These are phyloP conservation scores for Pestalotiopsis sp. DNA, from an alignment of 2,329 filamentous ascomycete genomes.

Conservation along the genomic window DNA sequence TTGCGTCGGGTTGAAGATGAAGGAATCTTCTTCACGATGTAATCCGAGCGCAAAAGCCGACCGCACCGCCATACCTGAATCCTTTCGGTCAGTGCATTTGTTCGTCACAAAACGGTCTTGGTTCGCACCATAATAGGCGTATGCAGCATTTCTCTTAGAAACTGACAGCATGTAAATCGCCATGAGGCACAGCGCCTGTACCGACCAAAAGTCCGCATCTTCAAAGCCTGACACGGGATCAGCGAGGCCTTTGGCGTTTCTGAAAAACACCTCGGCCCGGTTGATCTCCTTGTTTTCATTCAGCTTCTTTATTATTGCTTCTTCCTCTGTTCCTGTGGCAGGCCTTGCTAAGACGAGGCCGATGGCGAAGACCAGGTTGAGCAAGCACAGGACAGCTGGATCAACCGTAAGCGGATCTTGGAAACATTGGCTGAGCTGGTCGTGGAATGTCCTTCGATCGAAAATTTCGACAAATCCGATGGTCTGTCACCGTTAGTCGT, in stretches of 20 bases:
- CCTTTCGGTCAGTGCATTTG: background rate
- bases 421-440: slow-evolving; percentile 55
- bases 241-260: slow-evolving; percentile 56
- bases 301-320: slow-evolving; percentile 52
- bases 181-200: slow-evolving; percentile 66
- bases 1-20: slow-evolving; percentile 50
- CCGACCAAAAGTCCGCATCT: slow-evolving; percentile 65
- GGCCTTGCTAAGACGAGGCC: slow-evolving; percentile 61
- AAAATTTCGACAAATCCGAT: slow-evolving; percentile 64
- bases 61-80: slow-evolving; percentile 61
- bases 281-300: slow-evolving; percentile 45
- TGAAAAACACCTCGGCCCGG: slow-evolving; percentile 64
- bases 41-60: slow-evolving; percentile 64
- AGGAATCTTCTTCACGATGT: slow-evolving; percentile 61
- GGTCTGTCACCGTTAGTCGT: slow-evolving; percentile 43
- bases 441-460: slow-evolving; percentile 50
- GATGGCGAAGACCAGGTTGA: slow-evolving; percentile 65
- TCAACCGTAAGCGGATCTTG: slow-evolving; percentile 51
- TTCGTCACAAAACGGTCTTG: background rate
- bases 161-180: slow-evolving; percentile 64
- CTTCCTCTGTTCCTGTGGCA: slow-evolving; percentile 48
- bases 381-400: slow-evolving; percentile 55
- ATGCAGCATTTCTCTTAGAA: slow-evolving; percentile 64
- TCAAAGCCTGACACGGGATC: slow-evolving; percentile 53
- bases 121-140: slow-evolving; percentile 57